phyloP scores from a whole-genome alignment of 2,329 filamentous ascomycete species.

The Diaporthe caulivora region DNA sequence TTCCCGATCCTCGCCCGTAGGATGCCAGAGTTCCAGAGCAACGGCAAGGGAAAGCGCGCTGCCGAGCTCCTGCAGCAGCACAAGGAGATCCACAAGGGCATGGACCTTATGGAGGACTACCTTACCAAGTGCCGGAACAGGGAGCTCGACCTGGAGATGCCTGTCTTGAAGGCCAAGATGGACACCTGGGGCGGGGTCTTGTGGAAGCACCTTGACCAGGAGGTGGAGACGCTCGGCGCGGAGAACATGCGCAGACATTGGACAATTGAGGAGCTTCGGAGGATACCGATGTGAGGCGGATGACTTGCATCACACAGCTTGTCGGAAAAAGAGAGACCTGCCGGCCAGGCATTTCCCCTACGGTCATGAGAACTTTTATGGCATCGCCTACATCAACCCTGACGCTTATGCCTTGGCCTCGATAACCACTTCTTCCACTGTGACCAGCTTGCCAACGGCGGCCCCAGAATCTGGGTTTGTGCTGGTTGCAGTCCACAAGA shows the following conservation, averaged over 20 bases:
- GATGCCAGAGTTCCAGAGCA: slow-evolving; percentile 81
- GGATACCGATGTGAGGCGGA: slow-evolving; percentile 72
- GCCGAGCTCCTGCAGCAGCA: slow-evolving; percentile 78
- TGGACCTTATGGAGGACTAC: slow-evolving; percentile 77
- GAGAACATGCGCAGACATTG: slow-evolving; percentile 92
- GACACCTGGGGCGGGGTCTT: slow-evolving; percentile 83
- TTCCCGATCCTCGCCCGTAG: slow-evolving; percentile 82
- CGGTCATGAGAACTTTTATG: background rate
- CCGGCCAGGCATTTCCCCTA: background rate
- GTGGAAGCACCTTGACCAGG: slow-evolving; percentile 86
- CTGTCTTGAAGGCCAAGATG: slow-evolving; percentile 77
- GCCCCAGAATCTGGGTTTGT: background rate
- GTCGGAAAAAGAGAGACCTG: background rate
- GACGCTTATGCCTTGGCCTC: slow-evolving; percentile 2
- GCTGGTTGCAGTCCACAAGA: background rate
- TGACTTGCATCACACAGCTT: background rate
- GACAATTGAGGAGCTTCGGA: slow-evolving; percentile 79
- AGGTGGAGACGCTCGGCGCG: slow-evolving; percentile 82
- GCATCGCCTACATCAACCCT: background rate
- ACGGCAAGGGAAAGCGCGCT: slow-evolving; percentile 42
- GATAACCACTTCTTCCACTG: background rate
- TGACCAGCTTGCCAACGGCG: background rate
- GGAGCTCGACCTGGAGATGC: slow-evolving; percentile 69
- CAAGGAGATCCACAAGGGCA: slow-evolving; percentile 80
- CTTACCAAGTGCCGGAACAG: slow-evolving; percentile 71